Evolutionary conservation across 345 rosid genomes (phyloP).

Genomic region (Clarkia xantiana): DNA sequence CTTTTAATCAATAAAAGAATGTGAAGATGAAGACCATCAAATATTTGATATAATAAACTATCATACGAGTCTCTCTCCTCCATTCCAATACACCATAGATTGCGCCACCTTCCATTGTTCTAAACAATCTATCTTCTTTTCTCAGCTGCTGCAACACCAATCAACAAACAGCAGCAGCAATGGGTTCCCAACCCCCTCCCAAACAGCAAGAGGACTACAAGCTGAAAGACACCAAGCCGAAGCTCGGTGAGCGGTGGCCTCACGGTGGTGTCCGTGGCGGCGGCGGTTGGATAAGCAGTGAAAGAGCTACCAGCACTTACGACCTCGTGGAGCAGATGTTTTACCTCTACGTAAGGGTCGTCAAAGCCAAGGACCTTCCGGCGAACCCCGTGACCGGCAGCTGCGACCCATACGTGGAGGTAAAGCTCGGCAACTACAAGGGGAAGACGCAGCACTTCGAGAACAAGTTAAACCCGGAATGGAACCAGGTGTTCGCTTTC

Average conservation of each 20-base stretch:
- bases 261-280: conserved; percentile 76
- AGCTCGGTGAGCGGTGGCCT: conserved; percentile 94
- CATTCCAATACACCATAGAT: too few relatives aligned
- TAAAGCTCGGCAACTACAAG: conserved; percentile 73
- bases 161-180: conserved; percentile 9
- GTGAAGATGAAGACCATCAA: neutral
- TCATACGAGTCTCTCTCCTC: too few relatives aligned
- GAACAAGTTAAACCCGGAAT: conserved; percentile 60
- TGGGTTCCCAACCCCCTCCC: conserved; percentile 40
- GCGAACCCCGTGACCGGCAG: conserved; percentile 46
- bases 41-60: neutral
- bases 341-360: conserved; percentile 68
- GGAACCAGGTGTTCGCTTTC: conserved; percentile 83
- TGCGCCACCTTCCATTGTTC: too few relatives aligned
- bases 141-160: neutral
- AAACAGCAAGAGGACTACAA: conserved; percentile 61
- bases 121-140: neutral
- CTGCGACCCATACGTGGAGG: conserved; percentile 75
- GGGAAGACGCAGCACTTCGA: conserved; percentile 73
- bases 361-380: conserved; percentile 78
- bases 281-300: conserved; percentile 76
- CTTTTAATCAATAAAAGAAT: neutral
- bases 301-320: conserved; percentile 70
- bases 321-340: conserved; percentile 88
- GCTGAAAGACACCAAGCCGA: conserved; percentile 74